These are phyloP conservation scores for Arthrobotrys sphaeroides DNA, from an alignment of 2,329 filamentous ascomycete genomes.

Conservation along the genomic window DNA sequence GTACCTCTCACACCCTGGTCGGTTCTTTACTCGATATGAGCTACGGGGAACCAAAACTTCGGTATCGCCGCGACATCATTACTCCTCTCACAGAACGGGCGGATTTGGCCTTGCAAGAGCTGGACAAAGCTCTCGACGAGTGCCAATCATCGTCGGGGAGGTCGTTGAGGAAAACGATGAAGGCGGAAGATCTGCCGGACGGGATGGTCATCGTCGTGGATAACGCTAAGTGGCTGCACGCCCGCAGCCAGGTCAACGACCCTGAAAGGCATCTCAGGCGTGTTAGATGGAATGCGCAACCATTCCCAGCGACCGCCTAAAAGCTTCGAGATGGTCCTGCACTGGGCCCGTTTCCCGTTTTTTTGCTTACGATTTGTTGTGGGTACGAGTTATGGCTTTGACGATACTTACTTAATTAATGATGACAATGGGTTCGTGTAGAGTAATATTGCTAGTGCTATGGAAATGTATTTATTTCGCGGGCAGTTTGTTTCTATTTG, in stretches of 20 bases:
- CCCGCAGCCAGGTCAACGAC: conserved; percentile 60
- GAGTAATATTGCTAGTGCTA: too few species aligned
- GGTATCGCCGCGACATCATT: conserved; percentile 59
- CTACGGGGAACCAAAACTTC: conserved; percentile 54
- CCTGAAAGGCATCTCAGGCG: conserved; percentile 60
- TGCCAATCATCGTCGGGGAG: conserved; percentile 37
- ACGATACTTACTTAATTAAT: neutral
- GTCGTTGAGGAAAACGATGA: conserved; percentile 56
- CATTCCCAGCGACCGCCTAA: conserved; percentile 12
- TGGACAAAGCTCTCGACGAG: conserved; percentile 57
- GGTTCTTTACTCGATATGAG: conserved; percentile 56
- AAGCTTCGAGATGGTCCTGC: neutral
- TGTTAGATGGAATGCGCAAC: conserved; percentile 60
- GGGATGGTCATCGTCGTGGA: conserved; percentile 60
- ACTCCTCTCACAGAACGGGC: conserved; percentile 57
- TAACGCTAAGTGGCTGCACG: conserved; percentile 61
- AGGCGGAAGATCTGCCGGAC: conserved; percentile 56
- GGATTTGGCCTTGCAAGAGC: conserved; percentile 57
- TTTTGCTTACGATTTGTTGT: neutral
- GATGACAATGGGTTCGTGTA: too few species aligned
- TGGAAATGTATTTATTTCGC: too few species aligned
- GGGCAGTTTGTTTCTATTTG: too few species aligned
- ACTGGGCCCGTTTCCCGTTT: too few species aligned
- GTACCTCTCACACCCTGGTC: conserved; percentile 52
- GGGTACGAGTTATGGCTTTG: neutral